Evolutionary conservation across 1,284 basidiomycete genomes (phyloP).

Genomic region (Ceratobasidium sp.): DNA sequence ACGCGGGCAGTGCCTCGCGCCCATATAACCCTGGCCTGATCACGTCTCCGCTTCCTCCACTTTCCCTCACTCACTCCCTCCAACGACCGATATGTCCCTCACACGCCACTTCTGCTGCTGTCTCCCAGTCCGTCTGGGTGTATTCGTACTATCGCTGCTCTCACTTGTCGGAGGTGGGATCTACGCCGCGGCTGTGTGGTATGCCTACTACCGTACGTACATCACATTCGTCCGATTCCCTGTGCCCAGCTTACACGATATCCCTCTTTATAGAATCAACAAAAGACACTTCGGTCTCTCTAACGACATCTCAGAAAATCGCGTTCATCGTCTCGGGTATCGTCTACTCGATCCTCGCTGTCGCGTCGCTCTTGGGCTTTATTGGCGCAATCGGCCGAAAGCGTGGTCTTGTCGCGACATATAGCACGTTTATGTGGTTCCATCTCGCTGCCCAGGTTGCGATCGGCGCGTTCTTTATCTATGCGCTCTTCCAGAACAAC

Average conservation of each 20-base stretch:
- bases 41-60: neutral
- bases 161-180: slow-evolving; percentile 69
- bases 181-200: slow-evolving; percentile 47
- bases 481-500: slow-evolving; percentile 65
- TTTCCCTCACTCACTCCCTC: neutral
- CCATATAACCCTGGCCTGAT: neutral
- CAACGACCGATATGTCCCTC: slow-evolving; percentile 13
- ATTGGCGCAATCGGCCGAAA: slow-evolving; percentile 72
- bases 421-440: slow-evolving; percentile 66
- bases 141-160: slow-evolving; percentile 67
- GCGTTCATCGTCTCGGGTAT: slow-evolving; percentile 44
- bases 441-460: slow-evolving; percentile 61
- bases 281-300: slow-evolving; percentile 1
- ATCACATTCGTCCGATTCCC: slow-evolving; percentile 1
- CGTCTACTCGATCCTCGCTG: slow-evolving; percentile 36
- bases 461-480: slow-evolving; percentile 66
- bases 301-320: slow-evolving; percentile 40
- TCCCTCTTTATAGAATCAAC: slow-evolving; percentile 21
- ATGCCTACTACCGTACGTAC: slow-evolving; percentile 41
- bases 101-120: slow-evolving; percentile 69
- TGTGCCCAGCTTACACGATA: neutral
- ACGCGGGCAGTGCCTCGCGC: neutral
- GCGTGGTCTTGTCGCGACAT: slow-evolving; percentile 69
- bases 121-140: slow-evolving; percentile 73
- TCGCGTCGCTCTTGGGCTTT: slow-evolving; percentile 60